Evolutionary conservation across 495 filamentous ascomycete genomes (phyloP).

Genomic region (Venustampulla echinocandica): DNA sequence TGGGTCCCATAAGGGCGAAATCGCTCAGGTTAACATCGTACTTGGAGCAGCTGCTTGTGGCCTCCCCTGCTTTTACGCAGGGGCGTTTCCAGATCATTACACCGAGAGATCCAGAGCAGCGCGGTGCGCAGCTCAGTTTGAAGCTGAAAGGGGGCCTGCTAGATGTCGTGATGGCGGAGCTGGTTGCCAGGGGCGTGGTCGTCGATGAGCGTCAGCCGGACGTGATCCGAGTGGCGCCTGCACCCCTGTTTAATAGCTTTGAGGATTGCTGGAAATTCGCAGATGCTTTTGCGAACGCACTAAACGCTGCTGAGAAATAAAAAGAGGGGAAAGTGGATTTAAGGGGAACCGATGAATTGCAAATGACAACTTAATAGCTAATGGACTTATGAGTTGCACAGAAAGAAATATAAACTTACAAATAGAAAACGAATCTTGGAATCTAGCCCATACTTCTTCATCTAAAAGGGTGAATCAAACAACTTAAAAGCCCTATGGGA

Average conservation of each 20-base stretch:
- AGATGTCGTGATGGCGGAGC: slow-evolving; percentile 53
- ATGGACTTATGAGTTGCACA: too few relatives aligned
- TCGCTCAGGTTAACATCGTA: slow-evolving; percentile 71
- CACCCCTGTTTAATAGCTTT: slow-evolving; percentile 83
- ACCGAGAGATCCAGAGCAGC: slow-evolving; percentile 56
- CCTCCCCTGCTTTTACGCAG: slow-evolving; percentile 25
- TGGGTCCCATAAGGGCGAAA: slow-evolving; percentile 62
- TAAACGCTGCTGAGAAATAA: slow-evolving; percentile 26
- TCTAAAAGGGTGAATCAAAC: too few relatives aligned
- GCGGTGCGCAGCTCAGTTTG: slow-evolving; percentile 85
- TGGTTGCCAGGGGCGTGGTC: slow-evolving; percentile 65
- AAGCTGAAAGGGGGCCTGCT: slow-evolving; percentile 58
- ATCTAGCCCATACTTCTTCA: too few relatives aligned
- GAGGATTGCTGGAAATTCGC: slow-evolving; percentile 72
- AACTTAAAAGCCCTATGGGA: too few relatives aligned
- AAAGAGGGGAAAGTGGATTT: slow-evolving; percentile 1
- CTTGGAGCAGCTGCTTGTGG: slow-evolving; percentile 60
- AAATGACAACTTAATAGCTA: slow-evolving; percentile 4
- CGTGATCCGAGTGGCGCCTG: slow-evolving; percentile 86
- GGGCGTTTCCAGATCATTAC: slow-evolving; percentile 71
- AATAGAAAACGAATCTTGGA: too few relatives aligned
- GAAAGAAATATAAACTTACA: too few relatives aligned
- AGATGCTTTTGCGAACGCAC: slow-evolving; percentile 47
- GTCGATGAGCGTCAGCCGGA: slow-evolving; percentile 86
- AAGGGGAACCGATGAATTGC: slow-evolving; percentile 4